phyloP scores from a whole-genome alignment of 129 eudicot genomes.

The Helianthus annuus region HanXRQr2.0-SUNRISE NC_035449.2:117024833-117025332 shows the following conservation, averaged over 20 bases:
- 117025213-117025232: background rate
- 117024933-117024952: background rate
- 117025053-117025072: too few species aligned
- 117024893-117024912: background rate
- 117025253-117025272: background rate
- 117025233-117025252: constrained; percentile 19
- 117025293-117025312: background rate
- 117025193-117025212: constrained; percentile 15
- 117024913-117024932: background rate
- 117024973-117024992: background rate
- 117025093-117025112: constrained; percentile 1
- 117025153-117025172: background rate
- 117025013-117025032: background rate
- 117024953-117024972: constrained; percentile 6
- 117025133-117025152: background rate
- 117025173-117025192: constrained; percentile 12
- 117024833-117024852: too few species aligned
- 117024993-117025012: background rate
- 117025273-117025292: constrained; percentile 16
- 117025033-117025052: too few species aligned
- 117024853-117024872: too few species aligned
- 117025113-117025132: background rate
- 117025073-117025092: background rate
- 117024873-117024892: background rate
- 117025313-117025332: background rate